phyloP scores from a whole-genome alignment of 257 asterid species.

The Parsonsia alboflavescens region DNA sequence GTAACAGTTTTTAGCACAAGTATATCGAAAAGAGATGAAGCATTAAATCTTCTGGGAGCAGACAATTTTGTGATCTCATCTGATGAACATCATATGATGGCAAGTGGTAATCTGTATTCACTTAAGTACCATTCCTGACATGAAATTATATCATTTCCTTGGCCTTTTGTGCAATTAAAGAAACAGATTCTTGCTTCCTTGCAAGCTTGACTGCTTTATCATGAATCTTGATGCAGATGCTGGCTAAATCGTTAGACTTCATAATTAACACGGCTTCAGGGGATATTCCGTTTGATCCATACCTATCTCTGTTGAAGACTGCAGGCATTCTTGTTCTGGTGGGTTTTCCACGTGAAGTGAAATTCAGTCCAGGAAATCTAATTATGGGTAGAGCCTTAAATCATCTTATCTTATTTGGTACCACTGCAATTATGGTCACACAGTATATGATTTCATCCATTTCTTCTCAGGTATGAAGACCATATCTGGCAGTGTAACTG shows the following conservation, averaged over 20 bases:
- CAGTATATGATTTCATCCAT: neutral
- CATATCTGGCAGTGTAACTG: slow-evolving; percentile 65
- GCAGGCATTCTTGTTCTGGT: slow-evolving; percentile 68
- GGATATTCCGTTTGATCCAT: slow-evolving; percentile 56
- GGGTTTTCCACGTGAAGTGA: slow-evolving; percentile 80
- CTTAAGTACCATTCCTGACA: neutral
- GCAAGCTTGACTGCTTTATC: slow-evolving; percentile 7
- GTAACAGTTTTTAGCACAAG: slow-evolving; percentile 90
- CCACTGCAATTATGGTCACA: neutral
- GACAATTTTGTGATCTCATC: slow-evolving; percentile 74
- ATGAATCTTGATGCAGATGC: slow-evolving; percentile 46
- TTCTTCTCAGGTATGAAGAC: slow-evolving; percentile 48
- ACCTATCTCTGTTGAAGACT: slow-evolving; percentile 59
- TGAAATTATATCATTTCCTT: neutral
- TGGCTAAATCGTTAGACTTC: slow-evolving; percentile 62
- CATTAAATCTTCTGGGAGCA: slow-evolving; percentile 68
- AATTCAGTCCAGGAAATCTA: slow-evolving; percentile 46
- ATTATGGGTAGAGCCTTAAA: slow-evolving; percentile 35
- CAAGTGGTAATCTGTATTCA: slow-evolving; percentile 13
- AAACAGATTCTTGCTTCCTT: neutral
- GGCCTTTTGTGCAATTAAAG: neutral
- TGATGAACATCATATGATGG: slow-evolving; percentile 70
- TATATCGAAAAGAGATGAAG: slow-evolving; percentile 68
- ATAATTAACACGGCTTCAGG: slow-evolving; percentile 76
- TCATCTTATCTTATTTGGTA: neutral